These are phyloP conservation scores for Grosmannia huntii DNA, from an alignment of 2,329 filamentous ascomycete genomes.

Conservation along the genomic window DNA sequence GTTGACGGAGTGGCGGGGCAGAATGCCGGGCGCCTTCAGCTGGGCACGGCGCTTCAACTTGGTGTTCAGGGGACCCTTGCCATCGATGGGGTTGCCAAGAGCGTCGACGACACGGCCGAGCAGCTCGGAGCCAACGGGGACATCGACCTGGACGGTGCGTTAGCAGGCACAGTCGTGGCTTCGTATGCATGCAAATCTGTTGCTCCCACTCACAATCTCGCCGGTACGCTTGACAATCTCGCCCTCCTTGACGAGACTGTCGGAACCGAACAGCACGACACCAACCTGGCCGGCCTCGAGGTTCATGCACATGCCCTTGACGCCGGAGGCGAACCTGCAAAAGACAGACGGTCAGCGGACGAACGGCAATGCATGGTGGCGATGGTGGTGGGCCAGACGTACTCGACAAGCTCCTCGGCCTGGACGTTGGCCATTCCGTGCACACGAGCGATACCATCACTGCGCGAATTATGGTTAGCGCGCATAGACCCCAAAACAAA, in stretches of 20 bases:
- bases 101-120: constrained; percentile 97
- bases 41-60: constrained; percentile 89
- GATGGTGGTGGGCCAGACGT: constrained; percentile 34
- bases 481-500: neutral
- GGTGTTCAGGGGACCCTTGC: constrained; percentile 94
- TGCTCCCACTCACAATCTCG: constrained; percentile 67
- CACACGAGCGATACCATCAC: constrained; percentile 99
- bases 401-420: constrained; percentile 99
- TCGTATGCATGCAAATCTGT: no score
- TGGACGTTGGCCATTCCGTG: constrained; percentile 99
- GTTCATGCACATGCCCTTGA: constrained; percentile 99
- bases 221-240: constrained; percentile 99
- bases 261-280: constrained; percentile 99
- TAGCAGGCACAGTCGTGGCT: neutral
- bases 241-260: constrained; percentile 98
- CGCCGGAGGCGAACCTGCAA: constrained; percentile 88
- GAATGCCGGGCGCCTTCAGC: constrained; percentile 97
- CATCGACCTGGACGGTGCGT: constrained; percentile 60
- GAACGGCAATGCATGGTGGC: neutral
- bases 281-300: constrained; percentile 99
- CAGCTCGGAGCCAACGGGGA: constrained; percentile 83
- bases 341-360: constrained; percentile 10
- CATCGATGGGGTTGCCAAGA: constrained; percentile 98
- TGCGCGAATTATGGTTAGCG: constrained; percentile 30
- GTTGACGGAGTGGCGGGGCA: constrained; percentile 93